These are phyloP conservation scores for Neonectria sp. DNA, from an alignment of 2,329 filamentous ascomycete species.

Conservation along the genomic window DNA sequence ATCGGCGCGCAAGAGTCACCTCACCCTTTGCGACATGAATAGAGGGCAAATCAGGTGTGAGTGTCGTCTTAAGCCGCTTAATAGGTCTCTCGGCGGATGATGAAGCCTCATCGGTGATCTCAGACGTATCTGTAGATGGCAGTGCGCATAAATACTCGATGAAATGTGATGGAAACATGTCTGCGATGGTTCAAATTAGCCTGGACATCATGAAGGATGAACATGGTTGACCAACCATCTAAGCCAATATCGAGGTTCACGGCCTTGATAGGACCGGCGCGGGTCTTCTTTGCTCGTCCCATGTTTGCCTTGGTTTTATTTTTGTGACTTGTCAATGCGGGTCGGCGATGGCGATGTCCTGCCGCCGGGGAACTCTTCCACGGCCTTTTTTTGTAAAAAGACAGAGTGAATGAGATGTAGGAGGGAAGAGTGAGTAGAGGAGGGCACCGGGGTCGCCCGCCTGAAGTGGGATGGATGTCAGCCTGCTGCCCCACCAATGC, in stretches of 20 bases:
- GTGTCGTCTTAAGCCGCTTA: conserved; percentile 52
- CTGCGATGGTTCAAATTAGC: conserved; percentile 34
- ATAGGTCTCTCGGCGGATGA: conserved; percentile 37
- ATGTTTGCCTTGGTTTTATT: conserved; percentile 26
- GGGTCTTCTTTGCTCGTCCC: conserved; percentile 26
- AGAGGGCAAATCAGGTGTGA: conserved; percentile 26
- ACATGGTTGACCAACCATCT: conserved; percentile 44
- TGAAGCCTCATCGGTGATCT: conserved; percentile 21
- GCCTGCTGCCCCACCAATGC: conserved; percentile 40
- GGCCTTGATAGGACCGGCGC: conserved; percentile 1
- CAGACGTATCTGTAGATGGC: conserved; percentile 31
- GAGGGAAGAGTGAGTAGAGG: conserved; percentile 36
- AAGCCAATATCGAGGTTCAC: conserved; percentile 36
- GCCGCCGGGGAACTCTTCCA: neutral
- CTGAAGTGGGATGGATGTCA: conserved; percentile 39
- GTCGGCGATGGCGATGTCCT: neutral
- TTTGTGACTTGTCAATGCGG: neutral
- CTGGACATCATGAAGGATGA: neutral
- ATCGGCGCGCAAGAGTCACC: conserved; percentile 48
- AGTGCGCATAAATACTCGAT: conserved; percentile 43
- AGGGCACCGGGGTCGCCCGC: conserved; percentile 20
- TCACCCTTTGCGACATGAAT: conserved; percentile 47
- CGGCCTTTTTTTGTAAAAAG: conserved; percentile 5
- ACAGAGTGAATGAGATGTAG: conserved; percentile 28
- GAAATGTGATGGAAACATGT: conserved; percentile 44